A percentile compares a stretch with the other conserved stretches of the same genome.
Conservation (phyloP, 1,284 basidiomycete species). For the Veloporphyrellus conicus region DNA sequence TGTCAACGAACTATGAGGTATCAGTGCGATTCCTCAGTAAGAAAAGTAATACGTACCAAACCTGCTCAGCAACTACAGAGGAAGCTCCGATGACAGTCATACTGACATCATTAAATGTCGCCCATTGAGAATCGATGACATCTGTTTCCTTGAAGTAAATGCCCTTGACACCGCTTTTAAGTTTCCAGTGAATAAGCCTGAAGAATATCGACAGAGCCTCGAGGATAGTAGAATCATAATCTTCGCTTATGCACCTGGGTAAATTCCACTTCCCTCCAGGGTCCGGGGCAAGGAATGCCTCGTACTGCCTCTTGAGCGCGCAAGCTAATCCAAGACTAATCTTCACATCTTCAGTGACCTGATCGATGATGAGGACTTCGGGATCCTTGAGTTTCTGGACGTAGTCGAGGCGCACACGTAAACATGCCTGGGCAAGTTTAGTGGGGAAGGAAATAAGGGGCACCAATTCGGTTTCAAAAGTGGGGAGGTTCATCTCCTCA, state of each 20-base stretch:
- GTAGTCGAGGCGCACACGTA: conserved; percentile 88
- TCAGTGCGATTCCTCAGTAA: conserved; percentile 1
- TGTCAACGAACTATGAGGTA: conserved; percentile 64
- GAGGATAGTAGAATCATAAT: conserved; percentile 87
- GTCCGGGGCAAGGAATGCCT: conserved; percentile 83
- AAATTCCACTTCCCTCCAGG: conserved; percentile 85
- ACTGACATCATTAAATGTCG: conserved; percentile 91
- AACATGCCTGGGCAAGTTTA: conserved; percentile 86
- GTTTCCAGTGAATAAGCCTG: conserved; percentile 90
- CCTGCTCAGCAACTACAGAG: conserved; percentile 87
- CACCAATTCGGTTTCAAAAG: conserved; percentile 89
- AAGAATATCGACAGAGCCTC: conserved; percentile 91
- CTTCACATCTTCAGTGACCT: conserved; percentile 92
- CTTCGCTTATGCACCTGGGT: conserved; percentile 80
- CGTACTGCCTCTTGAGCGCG: conserved; percentile 91
- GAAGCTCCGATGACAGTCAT: conserved; percentile 88
- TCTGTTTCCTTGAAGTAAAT: conserved; percentile 98
- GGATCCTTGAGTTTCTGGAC: conserved; percentile 88
- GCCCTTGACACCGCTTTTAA: conserved; percentile 88
- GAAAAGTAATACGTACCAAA: conserved; percentile 60
- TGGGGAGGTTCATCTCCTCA: conserved; percentile 83
- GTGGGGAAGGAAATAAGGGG: conserved; percentile 94
- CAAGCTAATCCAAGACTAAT: conserved; percentile 91
- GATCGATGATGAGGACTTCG: conserved; percentile 88
- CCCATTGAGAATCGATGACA: conserved; percentile 94